Evolutionary conservation across 257 asterid genomes (phyloP).

Genomic region (Cynanchum wilfordii): DNA sequence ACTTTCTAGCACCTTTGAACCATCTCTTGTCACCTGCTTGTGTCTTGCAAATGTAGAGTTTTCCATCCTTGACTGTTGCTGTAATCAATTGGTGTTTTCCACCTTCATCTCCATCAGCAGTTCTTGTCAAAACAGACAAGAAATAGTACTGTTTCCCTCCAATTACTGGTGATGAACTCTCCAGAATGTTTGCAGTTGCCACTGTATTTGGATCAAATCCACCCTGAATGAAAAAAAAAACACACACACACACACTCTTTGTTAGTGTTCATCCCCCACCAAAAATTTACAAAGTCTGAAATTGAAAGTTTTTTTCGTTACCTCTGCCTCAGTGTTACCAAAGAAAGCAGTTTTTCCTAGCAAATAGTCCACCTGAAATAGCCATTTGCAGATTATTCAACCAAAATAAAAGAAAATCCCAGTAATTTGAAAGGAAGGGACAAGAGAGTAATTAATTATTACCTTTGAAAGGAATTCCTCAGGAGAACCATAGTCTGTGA

Average conservation of each 20-base stretch:
- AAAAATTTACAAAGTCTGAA: too few species aligned
- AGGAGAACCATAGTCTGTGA: slow-evolving; percentile 72
- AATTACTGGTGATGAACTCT: slow-evolving; percentile 46
- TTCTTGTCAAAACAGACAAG: slow-evolving; percentile 70
- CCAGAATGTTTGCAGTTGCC: slow-evolving; percentile 82
- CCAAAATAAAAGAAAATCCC: too few species aligned
- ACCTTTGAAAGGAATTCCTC: slow-evolving; percentile 67
- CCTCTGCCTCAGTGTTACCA: slow-evolving; percentile 92
- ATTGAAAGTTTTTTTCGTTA: slow-evolving; percentile 17
- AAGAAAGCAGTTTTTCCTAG: slow-evolving; percentile 78
- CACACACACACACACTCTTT: too few species aligned
- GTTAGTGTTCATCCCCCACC: too few species aligned
- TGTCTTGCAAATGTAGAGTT: slow-evolving; percentile 88
- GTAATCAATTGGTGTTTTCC: slow-evolving; percentile 76
- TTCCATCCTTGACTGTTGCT: slow-evolving; percentile 62
- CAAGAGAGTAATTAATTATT: neutral
- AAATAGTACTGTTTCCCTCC: slow-evolving; percentile 51
- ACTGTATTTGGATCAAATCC: slow-evolving; percentile 77
- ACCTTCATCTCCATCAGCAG: slow-evolving; percentile 91
- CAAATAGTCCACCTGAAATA: slow-evolving; percentile 73
- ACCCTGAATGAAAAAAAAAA: slow-evolving; percentile 38
- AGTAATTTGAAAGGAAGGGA: neutral
- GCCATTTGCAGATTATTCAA: neutral
- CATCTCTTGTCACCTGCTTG: slow-evolving; percentile 99
- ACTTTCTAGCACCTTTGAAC: slow-evolving; percentile 89